Evolutionary conservation across 1,284 basidiomycete genomes (phyloP).

Genomic region (Sphaerobolus stellatus): DNA sequence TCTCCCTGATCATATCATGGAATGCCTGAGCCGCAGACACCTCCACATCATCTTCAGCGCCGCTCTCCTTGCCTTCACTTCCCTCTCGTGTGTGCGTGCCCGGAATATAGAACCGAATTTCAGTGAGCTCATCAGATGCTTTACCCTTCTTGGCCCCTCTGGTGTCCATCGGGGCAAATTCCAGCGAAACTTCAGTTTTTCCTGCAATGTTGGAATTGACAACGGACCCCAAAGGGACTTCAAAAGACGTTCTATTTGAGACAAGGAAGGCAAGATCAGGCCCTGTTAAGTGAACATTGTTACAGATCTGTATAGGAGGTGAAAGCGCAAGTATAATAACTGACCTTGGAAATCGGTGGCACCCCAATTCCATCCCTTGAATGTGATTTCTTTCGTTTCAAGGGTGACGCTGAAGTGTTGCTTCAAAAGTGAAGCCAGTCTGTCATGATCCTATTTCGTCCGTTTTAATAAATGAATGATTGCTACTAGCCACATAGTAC

Average conservation of each 20-base stretch:
- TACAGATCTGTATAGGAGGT: slow-evolving; percentile 1
- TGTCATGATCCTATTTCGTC: slow-evolving; percentile 73
- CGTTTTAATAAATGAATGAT: neutral
- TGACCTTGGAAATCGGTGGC: slow-evolving; percentile 89
- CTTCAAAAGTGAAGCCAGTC: slow-evolving; percentile 71
- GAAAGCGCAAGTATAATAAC: slow-evolving; percentile 23
- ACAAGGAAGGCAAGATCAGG: slow-evolving; percentile 90
- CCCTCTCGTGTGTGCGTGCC: slow-evolving; percentile 71
- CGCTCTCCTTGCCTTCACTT: slow-evolving; percentile 75
- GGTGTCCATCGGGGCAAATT: slow-evolving; percentile 63
- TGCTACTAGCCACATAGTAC: slow-evolving; percentile 20
- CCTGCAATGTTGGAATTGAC: slow-evolving; percentile 98
- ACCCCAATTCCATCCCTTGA: slow-evolving; percentile 99
- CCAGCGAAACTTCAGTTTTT: slow-evolving; percentile 95
- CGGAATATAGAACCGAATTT: slow-evolving; percentile 96
- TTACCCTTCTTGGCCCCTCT: slow-evolving; percentile 42
- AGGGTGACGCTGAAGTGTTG: slow-evolving; percentile 84
- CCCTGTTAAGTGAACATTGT: slow-evolving; percentile 46
- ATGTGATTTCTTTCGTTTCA: slow-evolving; percentile 83
- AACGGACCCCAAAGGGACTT: slow-evolving; percentile 84
- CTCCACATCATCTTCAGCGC: slow-evolving; percentile 65
- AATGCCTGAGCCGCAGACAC: slow-evolving; percentile 93
- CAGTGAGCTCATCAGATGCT: slow-evolving; percentile 82
- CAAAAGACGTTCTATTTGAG: slow-evolving; percentile 88
- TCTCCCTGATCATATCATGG: slow-evolving; percentile 96